Base-by-base conservation (phyloP, 2,329 filamentous ascomycete species). In the Chrysoporthe cubensis region DNA sequence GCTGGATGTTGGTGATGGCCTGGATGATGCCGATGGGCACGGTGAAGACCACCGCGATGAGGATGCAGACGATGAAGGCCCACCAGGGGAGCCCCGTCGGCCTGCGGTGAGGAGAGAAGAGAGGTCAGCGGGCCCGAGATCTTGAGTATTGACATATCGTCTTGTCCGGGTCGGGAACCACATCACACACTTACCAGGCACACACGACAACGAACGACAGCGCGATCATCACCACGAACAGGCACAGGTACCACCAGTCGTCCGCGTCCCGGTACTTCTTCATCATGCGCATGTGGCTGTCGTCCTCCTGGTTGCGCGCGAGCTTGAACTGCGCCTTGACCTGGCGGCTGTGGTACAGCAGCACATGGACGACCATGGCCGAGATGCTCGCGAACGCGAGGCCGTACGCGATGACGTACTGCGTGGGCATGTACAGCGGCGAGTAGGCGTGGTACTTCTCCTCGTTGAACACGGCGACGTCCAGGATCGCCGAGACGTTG, bases 351-450 rank as follows among this genome's bases (percentile, higher is more conserved):
- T 88, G 83, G 74, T 88, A 88, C 16, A 88, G 75, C 2, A 73
- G 75, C 56, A 87, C 85, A 67, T 88, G 86, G 8, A 87, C 81
- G 54, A 88, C 76, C 66, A 88, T 87, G 11, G 88, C 86, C 0
- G 87, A 83, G 40, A 91, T 84, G 32, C 88, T 87, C n/a, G 90
- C 90, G 74, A 91, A 91, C 0, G 87, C 87, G 13, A 91, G 79
- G 1, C 88, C 89, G 72, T 91, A 88, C 8, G 81, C 79, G 48
- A 88, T 75, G 2, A 84, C 83, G 69, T 87, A 91, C 69, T 90
- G 88, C 0, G 88, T 84, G 2, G 87, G 83, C 26, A 91, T 80
- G 73, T 86, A 91, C 4, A 91, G 81, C 1, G 89, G 89, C 26
- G 89, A 91, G 75, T 91, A 91, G 32, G 80, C 79, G 70, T 84